These are phyloP conservation scores for Talaromyces sp. DNA, from an alignment of 2,329 filamentous ascomycete genomes.

Conservation along the genomic window DNA sequence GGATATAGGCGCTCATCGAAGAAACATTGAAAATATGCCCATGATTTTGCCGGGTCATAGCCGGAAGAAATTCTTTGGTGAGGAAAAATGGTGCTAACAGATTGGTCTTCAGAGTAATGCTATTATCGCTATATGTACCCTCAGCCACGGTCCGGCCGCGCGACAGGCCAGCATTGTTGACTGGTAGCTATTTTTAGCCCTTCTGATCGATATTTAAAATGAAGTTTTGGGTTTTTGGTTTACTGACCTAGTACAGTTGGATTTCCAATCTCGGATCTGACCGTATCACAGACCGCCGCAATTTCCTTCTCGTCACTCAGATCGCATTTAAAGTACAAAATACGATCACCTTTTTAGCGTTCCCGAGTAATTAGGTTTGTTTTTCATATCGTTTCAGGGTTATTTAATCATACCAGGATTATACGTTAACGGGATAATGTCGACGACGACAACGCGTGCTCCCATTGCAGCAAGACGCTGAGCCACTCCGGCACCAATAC, in stretches of 20 bases:
- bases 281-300: conserved; percentile 19
- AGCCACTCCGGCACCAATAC: conserved; percentile 35
- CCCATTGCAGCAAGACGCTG: conserved; percentile 27
- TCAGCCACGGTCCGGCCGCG: conserved; percentile 12
- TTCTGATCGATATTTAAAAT: background rate
- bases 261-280: conserved; percentile 31
- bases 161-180: conserved; percentile 17
- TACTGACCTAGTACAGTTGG: conserved; percentile 19
- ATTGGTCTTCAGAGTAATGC: conserved; percentile 17
- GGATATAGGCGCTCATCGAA: conserved; percentile 20
- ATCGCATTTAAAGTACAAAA: conserved; percentile 31
- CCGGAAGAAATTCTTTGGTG: conserved; percentile 17
- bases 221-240: background rate
- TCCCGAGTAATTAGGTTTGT: background rate
- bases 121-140: conserved; percentile 13
- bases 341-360: background rate
- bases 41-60: conserved; percentile 18
- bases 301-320: conserved; percentile 31
- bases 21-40: conserved; percentile 20
- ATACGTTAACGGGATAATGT: conserved; percentile 23
- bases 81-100: conserved; percentile 18
- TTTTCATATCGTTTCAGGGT: background rate
- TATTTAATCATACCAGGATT: conserved; percentile 9
- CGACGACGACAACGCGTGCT: conserved; percentile 29
- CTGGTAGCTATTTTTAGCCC: conserved; percentile 2